Evolutionary conservation across 805 yeast genomes (phyloP).

Genomic region (Danielia reshetovae): DNA sequence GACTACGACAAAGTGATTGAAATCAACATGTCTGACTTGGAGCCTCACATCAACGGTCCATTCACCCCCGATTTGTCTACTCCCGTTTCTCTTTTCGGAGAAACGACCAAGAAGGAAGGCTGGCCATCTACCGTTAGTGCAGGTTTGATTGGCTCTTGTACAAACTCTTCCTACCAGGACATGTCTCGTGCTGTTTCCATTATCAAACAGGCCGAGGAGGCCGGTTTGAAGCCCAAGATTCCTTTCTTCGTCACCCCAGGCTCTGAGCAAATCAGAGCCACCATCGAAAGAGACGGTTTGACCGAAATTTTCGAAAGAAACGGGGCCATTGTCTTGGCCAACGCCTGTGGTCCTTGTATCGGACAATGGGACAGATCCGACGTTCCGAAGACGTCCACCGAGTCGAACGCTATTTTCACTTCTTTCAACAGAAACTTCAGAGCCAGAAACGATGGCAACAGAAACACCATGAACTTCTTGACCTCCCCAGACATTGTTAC

Average conservation of each 20-base stretch:
- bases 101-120: slow-evolving; percentile 61
- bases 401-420: slow-evolving; percentile 86
- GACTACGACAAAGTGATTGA: slow-evolving; percentile 91
- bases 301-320: slow-evolving; percentile 73
- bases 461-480: slow-evolving; percentile 94
- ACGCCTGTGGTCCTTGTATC: slow-evolving; percentile 99
- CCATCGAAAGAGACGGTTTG: slow-evolving; percentile 92
- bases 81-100: slow-evolving; percentile 78
- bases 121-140: slow-evolving; percentile 90
- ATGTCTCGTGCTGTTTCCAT: slow-evolving; percentile 95
- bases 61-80: slow-evolving; percentile 98
- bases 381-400: slow-evolving; percentile 57
- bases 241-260: slow-evolving; percentile 97
- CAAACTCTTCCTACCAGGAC: slow-evolving; percentile 97
- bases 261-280: slow-evolving; percentile 96
- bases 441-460: slow-evolving; percentile 97
- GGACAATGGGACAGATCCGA: slow-evolving; percentile 99
- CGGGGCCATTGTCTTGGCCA: slow-evolving; percentile 91
- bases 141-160: slow-evolving; percentile 96
- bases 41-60: slow-evolving; percentile 97
- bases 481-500: slow-evolving; percentile 99
- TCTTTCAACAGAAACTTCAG: slow-evolving; percentile 97
- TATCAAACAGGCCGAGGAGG: slow-evolving; percentile 79
- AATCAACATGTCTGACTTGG: slow-evolving; percentile 79
- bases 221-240: slow-evolving; percentile 84